Evolutionary conservation across 352 stramenopile genomes (phyloP), one percentile per base, ranked within the genome.

Genomic region (Vaucheria bursata): DNA sequence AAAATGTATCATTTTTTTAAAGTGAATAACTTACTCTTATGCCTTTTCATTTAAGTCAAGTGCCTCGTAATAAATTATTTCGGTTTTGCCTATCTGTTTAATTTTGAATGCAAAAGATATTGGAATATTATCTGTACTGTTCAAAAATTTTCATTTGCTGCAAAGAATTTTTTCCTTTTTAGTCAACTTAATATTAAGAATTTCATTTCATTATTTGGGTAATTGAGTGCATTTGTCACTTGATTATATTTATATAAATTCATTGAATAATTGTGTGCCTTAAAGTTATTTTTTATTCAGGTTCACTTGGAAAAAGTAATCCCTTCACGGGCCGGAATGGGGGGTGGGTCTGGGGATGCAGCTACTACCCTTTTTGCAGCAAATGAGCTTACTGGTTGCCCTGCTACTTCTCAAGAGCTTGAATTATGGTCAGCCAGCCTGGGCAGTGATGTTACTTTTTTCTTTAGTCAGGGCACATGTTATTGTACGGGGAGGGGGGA

Each of bases 381-480:
- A n/a, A 94, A 94, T 84, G 84, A 90, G 79, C 77, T 94, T 0
- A 83, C 88, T 79, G 88, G 88, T 38, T 77, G 77, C 71, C 88
- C 88, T 4, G 89, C 89, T 50, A 87, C 84, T 31, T 78, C 86
- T 39, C 82, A 90, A 71, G 75, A 93, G 82, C 87, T 93, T 40
- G 86, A 91, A 65, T 82, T 89, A 79, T 93, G 89, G 89, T 90
- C 86, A 45, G 88, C 81, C n/a, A 88, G 86, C 39, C 79, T 94
- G 29, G 88, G 88, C 29, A 91, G 86, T 73, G 89, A 94, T 70
- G 92, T 94, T 52, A 93, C 89, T 0, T 94, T 94, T 76, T 94
- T 94, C 79, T 75, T 94, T 32, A 90, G 84, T 39, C 77, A 59
- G 18, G 89, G 89, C 32, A 93, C 88, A 1, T 88, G 88, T 12